A percentile compares a stretch with the other conserved stretches of the same genome.
These are phyloP conservation scores for Zygosaccharomyces pseudobailii DNA, from an alignment of 1,139 yeast genomes.

Conservation along the genomic window DNA sequence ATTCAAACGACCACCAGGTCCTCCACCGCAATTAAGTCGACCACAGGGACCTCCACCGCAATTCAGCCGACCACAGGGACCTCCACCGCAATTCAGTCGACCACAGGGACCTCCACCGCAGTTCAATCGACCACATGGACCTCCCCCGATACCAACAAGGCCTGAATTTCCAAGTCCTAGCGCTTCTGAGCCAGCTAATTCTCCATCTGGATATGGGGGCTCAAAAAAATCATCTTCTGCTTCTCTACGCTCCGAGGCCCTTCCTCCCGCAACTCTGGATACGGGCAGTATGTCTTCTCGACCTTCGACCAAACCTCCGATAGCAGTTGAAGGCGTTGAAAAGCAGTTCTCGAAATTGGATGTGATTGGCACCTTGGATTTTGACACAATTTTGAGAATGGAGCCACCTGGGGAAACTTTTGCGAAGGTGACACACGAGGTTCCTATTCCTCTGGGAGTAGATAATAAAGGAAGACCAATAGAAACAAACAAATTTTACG, in stretches of 20 bases:
- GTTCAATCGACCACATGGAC: constrained; percentile 3
- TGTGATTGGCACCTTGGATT: constrained; percentile 11
- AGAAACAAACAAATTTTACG: constrained; percentile 80
- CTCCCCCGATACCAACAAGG: constrained; percentile 8
- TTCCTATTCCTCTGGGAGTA: constrained; percentile 44
- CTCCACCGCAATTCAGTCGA: too few relatives aligned
- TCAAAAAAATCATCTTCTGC: background rate
- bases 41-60: too few relatives aligned
- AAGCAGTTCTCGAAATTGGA: constrained; percentile 3
- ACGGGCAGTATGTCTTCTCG: background rate
- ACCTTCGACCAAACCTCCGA: background rate
- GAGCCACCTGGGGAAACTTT: constrained; percentile 50
- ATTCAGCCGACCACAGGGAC: too few relatives aligned
- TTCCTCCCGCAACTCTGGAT: constrained; percentile 5
- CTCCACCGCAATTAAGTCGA: too few relatives aligned
- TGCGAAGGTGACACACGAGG: constrained; percentile 42
- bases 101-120: constrained; percentile 3
- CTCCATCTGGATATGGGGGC: background rate
- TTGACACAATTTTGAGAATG: constrained; percentile 35
- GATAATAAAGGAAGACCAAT: constrained; percentile 45
- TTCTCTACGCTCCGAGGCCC: background rate
- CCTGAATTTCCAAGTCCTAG: background rate
- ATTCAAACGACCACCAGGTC: too few relatives aligned
- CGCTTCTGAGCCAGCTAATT: background rate
- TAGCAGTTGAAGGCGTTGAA: background rate